Base-by-base conservation (phyloP, 2,329 filamentous ascomycete species). In the Exophiala dermatitidis region DNA sequence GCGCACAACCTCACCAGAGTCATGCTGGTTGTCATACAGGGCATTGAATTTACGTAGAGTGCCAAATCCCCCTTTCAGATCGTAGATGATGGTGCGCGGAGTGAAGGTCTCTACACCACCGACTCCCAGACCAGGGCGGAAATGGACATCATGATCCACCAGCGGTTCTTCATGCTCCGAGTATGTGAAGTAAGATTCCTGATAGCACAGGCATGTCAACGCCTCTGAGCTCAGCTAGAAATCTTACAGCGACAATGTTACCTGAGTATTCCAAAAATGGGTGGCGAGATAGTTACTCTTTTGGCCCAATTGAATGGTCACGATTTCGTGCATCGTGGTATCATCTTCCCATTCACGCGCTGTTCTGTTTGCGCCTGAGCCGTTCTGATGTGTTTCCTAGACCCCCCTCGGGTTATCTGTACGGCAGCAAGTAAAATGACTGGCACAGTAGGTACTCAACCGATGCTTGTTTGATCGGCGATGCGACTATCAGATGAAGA, bases 101-200 rank as follows among this genome's bases (percentile, higher is more conserved):
- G 90, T 91, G 67, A 87, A 98, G 0, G 93, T 98, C 62, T 98
- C 93, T 4, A 82, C 77, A 12, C 90, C 90, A 71, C 94, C 88
- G 0, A 83, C 82, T 19, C 86, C 89, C 54, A 94, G 68, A 2
- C 93, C 93, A 0, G 87, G 78, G 10, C 91, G 80, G 72, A 95
- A 98, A 68, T 95, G 89, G 47, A 97, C 77, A 68, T 94, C 84
- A 74, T 94, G 88, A 64, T 94, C 81, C 57, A 94, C 74, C 0
- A 80, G 77, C 4, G 80, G 79, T 62, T 81, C 77, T 66, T 87
- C 75, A 58, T 84, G 76, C 43, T 79, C 74, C 1, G 76, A 77
- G 65, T 96, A 97, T 9, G 90, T 96, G 67, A 97, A 97, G 71
- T 98, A 98, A 1, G 91, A 95, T 76, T 98, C 93, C 86, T 95